These are phyloP conservation scores for Candida sojae DNA, from an alignment of 1,139 yeast species.

Conservation along the genomic window DNA sequence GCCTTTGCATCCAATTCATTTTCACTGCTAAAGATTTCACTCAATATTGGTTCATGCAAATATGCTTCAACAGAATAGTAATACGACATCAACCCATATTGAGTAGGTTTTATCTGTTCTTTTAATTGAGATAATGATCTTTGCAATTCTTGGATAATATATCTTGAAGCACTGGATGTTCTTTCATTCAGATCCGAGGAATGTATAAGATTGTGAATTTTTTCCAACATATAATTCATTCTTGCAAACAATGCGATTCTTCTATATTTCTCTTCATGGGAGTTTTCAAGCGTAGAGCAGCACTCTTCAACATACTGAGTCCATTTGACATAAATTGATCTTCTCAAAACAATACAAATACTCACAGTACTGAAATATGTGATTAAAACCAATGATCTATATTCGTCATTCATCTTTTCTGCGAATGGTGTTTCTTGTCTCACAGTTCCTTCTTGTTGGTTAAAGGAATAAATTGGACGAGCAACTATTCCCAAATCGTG, in stretches of 20 bases:
- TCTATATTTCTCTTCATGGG: conserved; percentile 28
- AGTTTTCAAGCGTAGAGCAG: conserved; percentile 47
- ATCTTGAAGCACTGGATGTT: conserved; percentile 25
- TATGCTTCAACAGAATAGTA: conserved; percentile 72
- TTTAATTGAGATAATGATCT: conserved; percentile 39
- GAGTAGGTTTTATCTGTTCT: conserved; percentile 34
- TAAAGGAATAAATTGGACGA: conserved; percentile 39
- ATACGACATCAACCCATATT: conserved; percentile 49
- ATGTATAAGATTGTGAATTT: conserved; percentile 56
- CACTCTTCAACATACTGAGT: conserved; percentile 66
- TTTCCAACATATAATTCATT: conserved; percentile 62
- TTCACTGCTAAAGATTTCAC: conserved; percentile 24
- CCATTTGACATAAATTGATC: conserved; percentile 57
- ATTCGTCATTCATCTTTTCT: conserved; percentile 15
- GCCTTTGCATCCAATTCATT: conserved; percentile 29
- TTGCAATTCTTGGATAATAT: conserved; percentile 44
- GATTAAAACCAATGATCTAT: conserved; percentile 45
- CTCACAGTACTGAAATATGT: conserved; percentile 54
- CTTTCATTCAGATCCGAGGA: conserved; percentile 32
- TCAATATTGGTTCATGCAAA: conserved; percentile 62
- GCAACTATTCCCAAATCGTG: conserved; percentile 78
- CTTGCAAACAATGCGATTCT: conserved; percentile 61
- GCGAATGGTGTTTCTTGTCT: conserved; percentile 13
- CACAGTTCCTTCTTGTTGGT: conserved; percentile 37
- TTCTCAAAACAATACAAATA: conserved; percentile 53